Evolutionary conservation across 768 basidiomycete species (phyloP).

Genomic region (Pisolithus orientalis): DNA sequence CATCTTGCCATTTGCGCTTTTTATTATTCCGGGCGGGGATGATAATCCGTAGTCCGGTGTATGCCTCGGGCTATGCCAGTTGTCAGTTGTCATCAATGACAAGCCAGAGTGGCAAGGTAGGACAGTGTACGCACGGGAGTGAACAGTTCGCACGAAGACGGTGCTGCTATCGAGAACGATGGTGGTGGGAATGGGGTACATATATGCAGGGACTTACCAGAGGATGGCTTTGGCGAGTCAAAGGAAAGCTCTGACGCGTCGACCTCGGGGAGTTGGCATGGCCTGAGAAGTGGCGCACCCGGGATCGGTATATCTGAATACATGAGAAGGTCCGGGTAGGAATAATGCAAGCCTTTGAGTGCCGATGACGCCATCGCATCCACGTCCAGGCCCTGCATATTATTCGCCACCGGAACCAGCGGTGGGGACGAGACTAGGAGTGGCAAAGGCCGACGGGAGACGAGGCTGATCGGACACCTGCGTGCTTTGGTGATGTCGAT

Average conservation of each 20-base stretch:
- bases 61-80: conserved; percentile 5
- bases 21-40: conserved; percentile 9
- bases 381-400: too few relatives aligned
- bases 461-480: conserved; percentile 30
- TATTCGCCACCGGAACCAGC: neutral
- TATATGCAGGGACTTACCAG: conserved; percentile 9
- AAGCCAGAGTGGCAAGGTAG: neutral
- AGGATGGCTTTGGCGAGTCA: neutral
- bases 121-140: conserved; percentile 12
- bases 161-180: conserved; percentile 4
- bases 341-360: neutral
- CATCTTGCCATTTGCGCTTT: too few relatives aligned
- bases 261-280: conserved; percentile 21
- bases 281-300: conserved; percentile 19
- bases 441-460: conserved; percentile 37
- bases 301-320: conserved; percentile 5
- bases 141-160: conserved; percentile 3
- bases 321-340: neutral
- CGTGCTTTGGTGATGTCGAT: conserved; percentile 39
- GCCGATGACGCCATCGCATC: neutral
- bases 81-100: neutral
- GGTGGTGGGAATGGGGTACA: neutral
- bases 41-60: conserved; percentile 20
- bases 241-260: conserved; percentile 12
- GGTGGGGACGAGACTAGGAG: conserved; percentile 25